Conservation (phyloP, 1,284 basidiomycete species). For the Leccinum subrobustum region DNA sequence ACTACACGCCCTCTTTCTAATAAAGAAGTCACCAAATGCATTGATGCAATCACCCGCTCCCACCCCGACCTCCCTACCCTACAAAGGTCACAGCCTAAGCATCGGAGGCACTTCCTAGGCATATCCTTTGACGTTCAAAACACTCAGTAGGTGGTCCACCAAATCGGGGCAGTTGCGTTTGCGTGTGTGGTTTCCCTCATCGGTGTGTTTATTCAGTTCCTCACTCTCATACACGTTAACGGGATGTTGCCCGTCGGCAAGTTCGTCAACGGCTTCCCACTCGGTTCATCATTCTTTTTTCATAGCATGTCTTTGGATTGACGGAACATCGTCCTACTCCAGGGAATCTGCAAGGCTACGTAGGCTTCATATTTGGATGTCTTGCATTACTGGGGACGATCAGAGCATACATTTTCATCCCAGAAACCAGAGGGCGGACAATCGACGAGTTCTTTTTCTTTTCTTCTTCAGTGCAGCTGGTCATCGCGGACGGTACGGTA, state of each 20-base stretch:
- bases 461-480: neutral
- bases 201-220: constrained; percentile 28
- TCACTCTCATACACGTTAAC: constrained; percentile 25
- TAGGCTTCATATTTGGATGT: constrained; percentile 33
- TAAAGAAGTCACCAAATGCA: no score
- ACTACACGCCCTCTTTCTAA: no score
- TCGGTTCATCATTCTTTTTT: constrained; percentile 15
- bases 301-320: no score
- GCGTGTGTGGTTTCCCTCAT: constrained; percentile 26
- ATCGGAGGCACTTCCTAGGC: no score
- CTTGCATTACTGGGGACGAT: constrained; percentile 21
- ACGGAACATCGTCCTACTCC: neutral
- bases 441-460: constrained; percentile 26
- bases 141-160: no score
- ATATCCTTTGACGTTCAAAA: no score
- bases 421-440: constrained; percentile 30
- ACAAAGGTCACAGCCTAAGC: no score
- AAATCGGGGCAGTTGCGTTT: constrained; percentile 17
- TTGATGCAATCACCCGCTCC: no score
- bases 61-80: no score
- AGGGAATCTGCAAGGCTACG: constrained; percentile 30
- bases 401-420: constrained; percentile 29
- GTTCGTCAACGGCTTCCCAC: constrained; percentile 28
- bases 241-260: constrained; percentile 28
- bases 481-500: constrained; percentile 1